phyloP scores from a whole-genome alignment of 2,329 filamentous ascomycete species.

The Penicillium hesseltinei region DNA sequence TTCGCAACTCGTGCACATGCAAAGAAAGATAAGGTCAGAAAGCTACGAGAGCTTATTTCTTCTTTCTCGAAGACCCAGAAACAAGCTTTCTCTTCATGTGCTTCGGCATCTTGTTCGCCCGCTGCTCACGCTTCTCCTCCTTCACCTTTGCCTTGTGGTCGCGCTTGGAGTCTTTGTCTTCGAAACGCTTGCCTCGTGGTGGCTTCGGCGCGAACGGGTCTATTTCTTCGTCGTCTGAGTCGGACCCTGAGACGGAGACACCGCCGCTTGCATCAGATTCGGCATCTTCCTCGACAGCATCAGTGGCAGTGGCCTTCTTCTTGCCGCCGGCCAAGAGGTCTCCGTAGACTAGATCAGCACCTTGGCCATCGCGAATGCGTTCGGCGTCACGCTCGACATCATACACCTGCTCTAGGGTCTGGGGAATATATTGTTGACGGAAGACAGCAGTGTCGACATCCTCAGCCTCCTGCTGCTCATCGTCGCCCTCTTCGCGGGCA shows the following conservation, averaged over 20 bases:
- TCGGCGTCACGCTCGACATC: conserved; percentile 89
- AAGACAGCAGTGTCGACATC: conserved; percentile 87
- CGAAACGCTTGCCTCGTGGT: conserved; percentile 79
- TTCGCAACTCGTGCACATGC: conserved; percentile 15
- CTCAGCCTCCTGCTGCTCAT: conserved; percentile 52
- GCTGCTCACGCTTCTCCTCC: conserved; percentile 90
- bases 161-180: conserved; percentile 87
- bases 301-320: conserved; percentile 21
- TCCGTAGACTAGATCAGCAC: conserved; percentile 77
- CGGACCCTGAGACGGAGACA: conserved; percentile 38
- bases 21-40: conserved; percentile 13
- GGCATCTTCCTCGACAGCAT: conserved; percentile 37
- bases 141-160: conserved; percentile 89
- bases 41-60: conserved; percentile 30
- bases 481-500: conserved; percentile 51
- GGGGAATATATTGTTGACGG: conserved; percentile 92
- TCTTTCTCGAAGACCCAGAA: conserved; percentile 34
- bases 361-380: conserved; percentile 70
- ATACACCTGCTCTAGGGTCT: conserved; percentile 93
- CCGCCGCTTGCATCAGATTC: conserved; percentile 38
- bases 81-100: conserved; percentile 73
- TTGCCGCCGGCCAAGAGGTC: conserved; percentile 72
- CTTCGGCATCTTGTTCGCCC: conserved; percentile 95
- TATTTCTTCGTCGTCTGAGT: conserved; percentile 47
- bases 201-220: conserved; percentile 61